Conservation (phyloP, 768 basidiomycete species). For the Mycena crocata region DNA sequence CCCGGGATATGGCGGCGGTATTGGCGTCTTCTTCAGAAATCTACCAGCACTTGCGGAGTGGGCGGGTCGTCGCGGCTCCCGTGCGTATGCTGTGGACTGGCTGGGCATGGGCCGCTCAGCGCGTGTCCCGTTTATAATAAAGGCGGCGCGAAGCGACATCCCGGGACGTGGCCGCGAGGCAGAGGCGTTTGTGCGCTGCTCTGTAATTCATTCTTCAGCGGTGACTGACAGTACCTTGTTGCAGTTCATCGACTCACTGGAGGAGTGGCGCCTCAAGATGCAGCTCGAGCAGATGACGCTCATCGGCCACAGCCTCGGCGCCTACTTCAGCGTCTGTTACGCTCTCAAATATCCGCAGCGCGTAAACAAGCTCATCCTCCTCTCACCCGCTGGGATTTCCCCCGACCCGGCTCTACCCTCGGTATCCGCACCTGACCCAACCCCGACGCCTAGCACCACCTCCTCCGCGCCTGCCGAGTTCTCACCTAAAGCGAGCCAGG, state of each 20-base stretch:
- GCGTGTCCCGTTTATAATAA: slow-evolving; percentile 81
- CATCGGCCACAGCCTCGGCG: no score
- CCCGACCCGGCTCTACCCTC: slow-evolving; percentile 72
- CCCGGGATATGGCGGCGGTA: no score
- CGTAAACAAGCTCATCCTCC: slow-evolving; percentile 85
- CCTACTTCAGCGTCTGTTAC: no score
- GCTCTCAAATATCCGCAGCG: slow-evolving; percentile 85
- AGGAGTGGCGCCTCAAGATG: no score
- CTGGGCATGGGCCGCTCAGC: slow-evolving; percentile 96
- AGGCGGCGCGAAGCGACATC: slow-evolving; percentile 74
- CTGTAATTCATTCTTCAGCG: slow-evolving; percentile 46
- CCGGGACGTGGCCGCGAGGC: slow-evolving; percentile 82
- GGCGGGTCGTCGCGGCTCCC: no score
- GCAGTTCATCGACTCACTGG: no score
- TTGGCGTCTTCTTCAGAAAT: no score
- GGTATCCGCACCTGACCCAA: slow-evolving; percentile 54
- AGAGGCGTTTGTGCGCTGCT: slow-evolving; percentile 71
- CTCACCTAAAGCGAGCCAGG: slow-evolving; percentile 58
- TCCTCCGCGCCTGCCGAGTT: slow-evolving; percentile 54
- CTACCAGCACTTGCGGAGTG: no score
- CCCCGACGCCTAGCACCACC: slow-evolving; percentile 35
- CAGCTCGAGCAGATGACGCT: no score
- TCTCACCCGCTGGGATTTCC: slow-evolving; percentile 92
- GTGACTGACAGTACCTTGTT: no score
- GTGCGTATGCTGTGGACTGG: slow-evolving; percentile 95